Evolutionary conservation across 2,329 filamentous ascomycete species (phyloP).

Genomic region (Curvularia sp.): DNA sequence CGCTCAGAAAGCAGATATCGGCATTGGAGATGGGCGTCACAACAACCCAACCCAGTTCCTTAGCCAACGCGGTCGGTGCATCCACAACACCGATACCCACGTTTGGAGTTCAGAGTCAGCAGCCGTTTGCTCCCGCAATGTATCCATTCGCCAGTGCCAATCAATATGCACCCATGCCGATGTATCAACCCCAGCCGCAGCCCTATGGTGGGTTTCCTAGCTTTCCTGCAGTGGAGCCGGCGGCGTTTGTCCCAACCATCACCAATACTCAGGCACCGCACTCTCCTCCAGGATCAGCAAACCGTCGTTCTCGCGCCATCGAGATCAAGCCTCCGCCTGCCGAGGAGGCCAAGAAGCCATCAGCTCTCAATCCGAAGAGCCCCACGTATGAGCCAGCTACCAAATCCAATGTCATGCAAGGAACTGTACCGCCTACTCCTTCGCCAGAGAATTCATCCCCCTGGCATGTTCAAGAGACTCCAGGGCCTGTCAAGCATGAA

Average conservation of each 20-base stretch:
- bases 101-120: constrained; percentile 38
- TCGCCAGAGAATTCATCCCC: constrained; percentile 44
- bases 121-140: constrained; percentile 32
- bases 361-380: constrained; percentile 50
- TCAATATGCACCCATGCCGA: constrained; percentile 37
- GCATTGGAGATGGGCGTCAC: constrained; percentile 32
- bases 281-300: constrained; percentile 44
- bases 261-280: constrained; percentile 23
- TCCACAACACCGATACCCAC: constrained; percentile 21
- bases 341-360: constrained; percentile 38
- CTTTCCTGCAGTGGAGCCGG: constrained; percentile 29
- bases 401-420: constrained; percentile 23
- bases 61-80: constrained; percentile 18
- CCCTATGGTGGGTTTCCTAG: constrained; percentile 30
- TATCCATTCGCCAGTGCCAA: constrained; percentile 33
- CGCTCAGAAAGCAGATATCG: constrained; percentile 46
- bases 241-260: constrained; percentile 31
- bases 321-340: constrained; percentile 52
- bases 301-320: constrained; percentile 51
- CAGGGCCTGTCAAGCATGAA: constrained; percentile 23
- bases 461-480: constrained; percentile 36
- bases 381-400: constrained; percentile 50
- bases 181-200: constrained; percentile 33
- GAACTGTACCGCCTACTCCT: constrained; percentile 39
- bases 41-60: constrained; percentile 17